phyloP scores from a whole-genome alignment of 192 early-diverging fungal species.

The Linnemannia hyalina region DNA sequence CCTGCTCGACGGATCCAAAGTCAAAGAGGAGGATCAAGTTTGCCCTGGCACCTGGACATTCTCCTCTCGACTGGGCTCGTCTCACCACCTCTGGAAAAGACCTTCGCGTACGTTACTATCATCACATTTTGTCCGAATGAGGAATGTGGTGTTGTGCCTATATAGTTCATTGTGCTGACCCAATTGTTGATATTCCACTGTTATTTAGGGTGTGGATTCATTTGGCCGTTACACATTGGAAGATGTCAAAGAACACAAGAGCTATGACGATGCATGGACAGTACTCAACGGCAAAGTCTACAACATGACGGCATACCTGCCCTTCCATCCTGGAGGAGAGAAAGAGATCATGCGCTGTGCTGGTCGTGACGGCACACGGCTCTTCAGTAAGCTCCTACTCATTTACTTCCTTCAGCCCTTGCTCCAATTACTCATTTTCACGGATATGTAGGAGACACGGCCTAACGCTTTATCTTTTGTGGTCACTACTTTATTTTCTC shows the following conservation, averaged over 20 bases:
- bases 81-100: constrained; percentile 81
- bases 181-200: not conserved
- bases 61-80: constrained; percentile 94
- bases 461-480: not conserved
- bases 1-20: constrained; percentile 53
- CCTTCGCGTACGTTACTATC: constrained; percentile 64
- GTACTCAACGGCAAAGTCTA: constrained; percentile 92
- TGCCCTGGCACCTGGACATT: constrained; percentile 87
- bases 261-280: constrained; percentile 89
- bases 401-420: not conserved
- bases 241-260: constrained; percentile 83
- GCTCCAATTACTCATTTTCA: not conserved
- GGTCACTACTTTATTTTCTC: not conserved
- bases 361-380: constrained; percentile 91
- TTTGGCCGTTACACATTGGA: constrained; percentile 75
- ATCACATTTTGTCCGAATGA: not conserved
- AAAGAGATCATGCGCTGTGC: constrained; percentile 85
- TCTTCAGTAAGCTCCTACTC: constrained; percentile 76
- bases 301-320: constrained; percentile 89
- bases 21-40: constrained; percentile 73
- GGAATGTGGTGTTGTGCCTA: not conserved
- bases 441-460: not conserved
- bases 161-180: too few relatives aligned
- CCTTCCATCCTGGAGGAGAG: constrained; percentile 92
- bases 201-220: constrained; percentile 63